These are phyloP conservation scores for Boletales sp. DNA, from an alignment of 768 basidiomycete species.

Conservation along the genomic window DNA sequence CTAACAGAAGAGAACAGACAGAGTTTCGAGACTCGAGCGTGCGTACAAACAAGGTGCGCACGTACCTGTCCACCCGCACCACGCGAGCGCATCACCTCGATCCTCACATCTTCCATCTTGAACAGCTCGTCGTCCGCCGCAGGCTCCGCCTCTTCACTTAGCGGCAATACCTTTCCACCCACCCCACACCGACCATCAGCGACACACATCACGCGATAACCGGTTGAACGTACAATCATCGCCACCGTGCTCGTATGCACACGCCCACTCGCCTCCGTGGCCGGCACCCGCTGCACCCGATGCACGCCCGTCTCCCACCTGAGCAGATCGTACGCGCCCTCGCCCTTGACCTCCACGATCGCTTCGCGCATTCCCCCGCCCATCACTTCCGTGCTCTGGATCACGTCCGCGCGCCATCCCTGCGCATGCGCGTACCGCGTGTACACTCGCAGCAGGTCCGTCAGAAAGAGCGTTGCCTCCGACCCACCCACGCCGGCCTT, in stretches of 20 bases:
- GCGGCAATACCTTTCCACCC: slow-evolving; percentile 61
- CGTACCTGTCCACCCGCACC: slow-evolving; percentile 94
- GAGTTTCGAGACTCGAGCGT: too few species aligned
- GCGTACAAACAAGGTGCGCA: not conserved
- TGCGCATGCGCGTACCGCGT: slow-evolving; percentile 50
- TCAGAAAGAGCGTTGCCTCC: slow-evolving; percentile 80
- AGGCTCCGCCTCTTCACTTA: slow-evolving; percentile 62
- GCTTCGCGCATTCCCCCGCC: slow-evolving; percentile 75
- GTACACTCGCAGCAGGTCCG: slow-evolving; percentile 82
- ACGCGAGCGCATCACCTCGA: slow-evolving; percentile 95
- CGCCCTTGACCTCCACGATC: slow-evolving; percentile 73
- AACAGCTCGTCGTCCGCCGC: slow-evolving; percentile 60
- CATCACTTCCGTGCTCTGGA: slow-evolving; percentile 56
- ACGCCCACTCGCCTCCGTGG: slow-evolving; percentile 83
- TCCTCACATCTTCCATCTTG: slow-evolving; percentile 79
- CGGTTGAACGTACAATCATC: slow-evolving; percentile 58
- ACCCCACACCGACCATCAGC: too few species aligned
- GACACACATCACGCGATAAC: too few species aligned
- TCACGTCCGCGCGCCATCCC: slow-evolving; percentile 60
- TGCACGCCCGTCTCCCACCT: slow-evolving; percentile 96
- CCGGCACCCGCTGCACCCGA: slow-evolving; percentile 90
- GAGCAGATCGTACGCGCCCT: slow-evolving; percentile 73
- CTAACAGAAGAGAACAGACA: slow-evolving; percentile 34
- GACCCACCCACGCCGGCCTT: slow-evolving; percentile 93
- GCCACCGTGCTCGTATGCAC: slow-evolving; percentile 92